A percentile compares a stretch with the other conserved stretches of the same genome.
These are phyloP conservation scores for Pseudotsuga menziesii DNA, from an alignment of 75 land plant species.

Conservation along the genomic window DNA sequence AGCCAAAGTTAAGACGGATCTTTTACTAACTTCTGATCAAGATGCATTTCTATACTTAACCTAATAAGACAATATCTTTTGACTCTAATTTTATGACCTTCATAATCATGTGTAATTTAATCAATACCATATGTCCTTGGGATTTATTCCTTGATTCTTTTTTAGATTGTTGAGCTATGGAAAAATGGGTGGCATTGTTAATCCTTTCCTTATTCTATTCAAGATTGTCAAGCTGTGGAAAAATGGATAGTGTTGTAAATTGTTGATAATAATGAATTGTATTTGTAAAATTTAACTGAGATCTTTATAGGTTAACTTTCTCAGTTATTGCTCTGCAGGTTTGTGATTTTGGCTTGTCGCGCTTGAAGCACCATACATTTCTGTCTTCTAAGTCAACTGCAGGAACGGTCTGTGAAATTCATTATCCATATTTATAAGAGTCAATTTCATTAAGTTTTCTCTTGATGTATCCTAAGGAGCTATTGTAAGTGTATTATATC, in stretches of 20 bases:
- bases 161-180: neutral
- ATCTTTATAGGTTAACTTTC: slow-evolving; percentile 2
- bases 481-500: neutral
- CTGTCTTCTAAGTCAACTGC: slow-evolving; percentile 96
- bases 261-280: neutral
- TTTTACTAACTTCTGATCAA: too few relatives aligned
- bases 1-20: too few relatives aligned
- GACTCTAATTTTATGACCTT: too few relatives aligned
- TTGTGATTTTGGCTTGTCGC: slow-evolving; percentile 97
- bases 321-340: slow-evolving; percentile 55
- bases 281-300: neutral
- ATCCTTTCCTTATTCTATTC: neutral
- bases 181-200: neutral
- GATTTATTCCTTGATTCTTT: neutral
- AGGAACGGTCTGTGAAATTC: slow-evolving; percentile 75
- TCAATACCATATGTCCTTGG: too few relatives aligned
- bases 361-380: slow-evolving; percentile 93
- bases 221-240: neutral
- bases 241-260: neutral
- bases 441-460: neutral
- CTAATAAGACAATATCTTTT: too few relatives aligned
- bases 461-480: neutral
- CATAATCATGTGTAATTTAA: too few relatives aligned
- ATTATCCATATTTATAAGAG: neutral
- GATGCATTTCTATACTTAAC: too few relatives aligned